Conservation (phyloP, 495 filamentous ascomycete species). For the Tuber indicum region DNA sequence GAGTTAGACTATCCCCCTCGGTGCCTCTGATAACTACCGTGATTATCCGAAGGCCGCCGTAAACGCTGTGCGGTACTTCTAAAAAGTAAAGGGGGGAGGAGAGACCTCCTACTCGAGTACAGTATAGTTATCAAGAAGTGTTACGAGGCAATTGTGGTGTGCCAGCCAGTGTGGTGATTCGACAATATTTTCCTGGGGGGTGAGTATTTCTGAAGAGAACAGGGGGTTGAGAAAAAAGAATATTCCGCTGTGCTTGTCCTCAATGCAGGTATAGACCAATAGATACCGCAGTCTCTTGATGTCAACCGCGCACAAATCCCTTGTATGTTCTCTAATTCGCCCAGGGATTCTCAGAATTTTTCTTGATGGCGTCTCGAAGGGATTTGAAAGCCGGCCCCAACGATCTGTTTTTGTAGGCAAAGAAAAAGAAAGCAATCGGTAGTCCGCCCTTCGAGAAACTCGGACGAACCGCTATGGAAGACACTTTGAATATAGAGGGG, state of each 20-base stretch:
- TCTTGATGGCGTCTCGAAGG: neutral
- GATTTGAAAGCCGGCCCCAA: neutral
- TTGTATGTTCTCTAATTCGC: neutral
- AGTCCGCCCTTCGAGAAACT: conserved; percentile 2
- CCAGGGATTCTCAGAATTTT: neutral
- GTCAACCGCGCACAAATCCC: neutral
- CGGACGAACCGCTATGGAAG: neutral
- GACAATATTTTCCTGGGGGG: neutral
- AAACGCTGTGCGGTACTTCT: neutral
- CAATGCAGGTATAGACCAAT: neutral
- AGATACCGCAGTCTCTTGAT: neutral
- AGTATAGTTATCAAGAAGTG: neutral
- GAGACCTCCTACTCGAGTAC: neutral
- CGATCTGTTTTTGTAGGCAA: neutral
- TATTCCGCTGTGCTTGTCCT: neutral
- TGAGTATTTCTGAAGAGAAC: neutral
- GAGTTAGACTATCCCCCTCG: neutral
- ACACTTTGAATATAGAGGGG: neutral
- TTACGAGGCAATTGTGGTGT: neutral
- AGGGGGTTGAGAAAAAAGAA: neutral
- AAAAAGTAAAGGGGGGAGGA: neutral
- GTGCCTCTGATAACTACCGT: neutral
- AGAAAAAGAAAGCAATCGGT: neutral
- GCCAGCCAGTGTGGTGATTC: neutral
- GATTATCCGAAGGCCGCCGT: neutral